Conservation (phyloP, 495 filamentous ascomycete genomes). For the Xylaria intraflava region DNA sequence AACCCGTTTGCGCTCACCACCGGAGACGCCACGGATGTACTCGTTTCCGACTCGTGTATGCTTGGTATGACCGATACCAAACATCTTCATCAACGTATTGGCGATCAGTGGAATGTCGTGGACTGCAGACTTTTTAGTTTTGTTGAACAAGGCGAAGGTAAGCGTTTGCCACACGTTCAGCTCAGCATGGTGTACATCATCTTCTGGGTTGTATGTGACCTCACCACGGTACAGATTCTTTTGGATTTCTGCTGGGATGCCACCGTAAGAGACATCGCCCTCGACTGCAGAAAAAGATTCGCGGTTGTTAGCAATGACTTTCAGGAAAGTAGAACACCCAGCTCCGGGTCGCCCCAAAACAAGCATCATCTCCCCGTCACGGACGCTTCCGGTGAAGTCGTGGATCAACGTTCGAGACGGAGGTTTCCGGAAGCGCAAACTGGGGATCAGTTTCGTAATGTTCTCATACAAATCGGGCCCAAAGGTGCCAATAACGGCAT, state of each 20-base stretch:
- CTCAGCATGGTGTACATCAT: conserved; percentile 71
- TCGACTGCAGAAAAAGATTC: conserved; percentile 57
- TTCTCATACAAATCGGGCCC: conserved; percentile 73
- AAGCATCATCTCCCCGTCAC: conserved; percentile 75
- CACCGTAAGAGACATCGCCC: conserved; percentile 71
- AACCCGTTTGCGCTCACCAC: conserved; percentile 54
- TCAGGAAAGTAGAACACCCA: conserved; percentile 76
- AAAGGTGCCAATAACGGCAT: conserved; percentile 76
- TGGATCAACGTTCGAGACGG: conserved; percentile 57
- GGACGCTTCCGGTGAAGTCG: conserved; percentile 71
- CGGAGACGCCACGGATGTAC: conserved; percentile 67
- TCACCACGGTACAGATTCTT: conserved; percentile 67
- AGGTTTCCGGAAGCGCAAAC: conserved; percentile 41
- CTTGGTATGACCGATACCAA: conserved; percentile 74
- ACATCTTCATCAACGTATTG: conserved; percentile 64
- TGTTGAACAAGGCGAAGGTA: conserved; percentile 76
- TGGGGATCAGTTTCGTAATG: conserved; percentile 58
- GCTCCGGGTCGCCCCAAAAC: conserved; percentile 75
- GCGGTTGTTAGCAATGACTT: conserved; percentile 67
- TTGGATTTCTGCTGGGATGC: conserved; percentile 64
- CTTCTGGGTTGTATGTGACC: conserved; percentile 77
- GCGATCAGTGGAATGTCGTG: conserved; percentile 63
- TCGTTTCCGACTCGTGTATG: conserved; percentile 83
- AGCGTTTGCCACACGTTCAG: conserved; percentile 76
- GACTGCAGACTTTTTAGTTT: conserved; percentile 67